These are phyloP conservation scores for Lentinula lateritia DNA, from an alignment of 768 basidiomycete genomes.

Conservation along the genomic window DNA sequence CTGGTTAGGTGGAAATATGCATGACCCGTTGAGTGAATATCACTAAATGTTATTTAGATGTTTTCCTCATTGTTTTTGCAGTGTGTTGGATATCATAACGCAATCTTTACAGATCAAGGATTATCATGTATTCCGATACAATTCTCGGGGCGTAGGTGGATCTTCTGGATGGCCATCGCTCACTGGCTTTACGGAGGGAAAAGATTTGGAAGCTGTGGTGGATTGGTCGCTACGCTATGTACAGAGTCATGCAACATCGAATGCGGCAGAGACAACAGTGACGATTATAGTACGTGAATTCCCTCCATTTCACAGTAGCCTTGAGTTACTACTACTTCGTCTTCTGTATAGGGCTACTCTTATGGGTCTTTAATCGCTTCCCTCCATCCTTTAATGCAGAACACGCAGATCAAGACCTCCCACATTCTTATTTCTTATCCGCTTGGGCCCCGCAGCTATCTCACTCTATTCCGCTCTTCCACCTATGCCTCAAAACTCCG, in stretches of 20 bases:
- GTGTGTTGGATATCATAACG: slow-evolving; percentile 39
- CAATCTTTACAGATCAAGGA: slow-evolving; percentile 34
- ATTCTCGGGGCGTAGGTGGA: slow-evolving; percentile 71
- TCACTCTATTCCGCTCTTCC: slow-evolving; percentile 62
- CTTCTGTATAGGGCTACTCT: slow-evolving; percentile 66
- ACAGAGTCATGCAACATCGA: slow-evolving; percentile 51
- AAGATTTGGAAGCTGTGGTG: slow-evolving; percentile 63
- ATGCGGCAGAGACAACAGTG: slow-evolving; percentile 17
- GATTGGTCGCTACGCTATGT: slow-evolving; percentile 39
- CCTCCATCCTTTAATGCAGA: slow-evolving; percentile 48
- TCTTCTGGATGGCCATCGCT: slow-evolving; percentile 73
- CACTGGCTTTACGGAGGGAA: slow-evolving; percentile 63
- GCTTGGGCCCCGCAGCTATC: slow-evolving; percentile 54
- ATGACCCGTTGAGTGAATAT: slow-evolving; percentile 58
- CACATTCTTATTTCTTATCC: slow-evolving; percentile 79
- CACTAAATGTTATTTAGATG: background rate
- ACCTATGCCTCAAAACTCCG: slow-evolving; percentile 49
- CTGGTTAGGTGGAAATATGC: slow-evolving; percentile 73
- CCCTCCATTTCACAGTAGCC: background rate
- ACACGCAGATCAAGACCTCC: slow-evolving; percentile 42
- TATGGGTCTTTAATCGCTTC: slow-evolving; percentile 73
- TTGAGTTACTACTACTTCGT: background rate
- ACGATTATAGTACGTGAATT: background rate
- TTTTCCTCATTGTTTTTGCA: slow-evolving; percentile 14
- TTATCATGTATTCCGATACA: slow-evolving; percentile 65